Evolutionary conservation across 2,329 filamentous ascomycete genomes (phyloP).

Genomic region (Nothomitra cinnamomea): DNA sequence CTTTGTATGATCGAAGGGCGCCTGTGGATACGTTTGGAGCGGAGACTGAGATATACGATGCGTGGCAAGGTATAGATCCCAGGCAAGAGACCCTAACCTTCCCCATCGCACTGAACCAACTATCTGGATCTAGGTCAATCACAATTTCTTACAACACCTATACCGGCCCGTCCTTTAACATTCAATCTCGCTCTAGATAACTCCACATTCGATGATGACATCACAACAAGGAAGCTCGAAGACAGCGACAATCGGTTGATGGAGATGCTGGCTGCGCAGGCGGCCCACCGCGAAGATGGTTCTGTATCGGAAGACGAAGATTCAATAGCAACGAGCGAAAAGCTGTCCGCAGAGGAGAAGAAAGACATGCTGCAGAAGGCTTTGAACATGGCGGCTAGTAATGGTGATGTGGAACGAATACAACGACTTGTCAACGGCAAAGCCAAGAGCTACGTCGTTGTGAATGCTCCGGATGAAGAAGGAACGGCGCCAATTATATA

Average conservation of each 20-base stretch:
- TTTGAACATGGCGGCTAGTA: slow-evolving; percentile 89
- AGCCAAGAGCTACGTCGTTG: slow-evolving; percentile 59
- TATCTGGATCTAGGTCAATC: slow-evolving; percentile 56
- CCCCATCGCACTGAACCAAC: background rate
- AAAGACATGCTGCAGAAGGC: slow-evolving; percentile 66
- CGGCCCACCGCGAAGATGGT: slow-evolving; percentile 58
- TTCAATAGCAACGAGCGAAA: slow-evolving; percentile 56
- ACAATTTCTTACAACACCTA: slow-evolving; percentile 78
- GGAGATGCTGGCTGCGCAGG: slow-evolving; percentile 91
- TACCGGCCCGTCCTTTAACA: slow-evolving; percentile 64
- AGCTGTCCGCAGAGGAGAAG: slow-evolving; percentile 62
- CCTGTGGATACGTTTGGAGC: slow-evolving; percentile 42
- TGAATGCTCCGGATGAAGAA: slow-evolving; percentile 81
- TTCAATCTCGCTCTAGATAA: slow-evolving; percentile 80
- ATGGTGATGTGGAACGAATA: slow-evolving; percentile 76
- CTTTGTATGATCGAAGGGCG: slow-evolving; percentile 69
- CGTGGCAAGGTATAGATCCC: slow-evolving; percentile 66
- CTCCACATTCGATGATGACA: slow-evolving; percentile 51
- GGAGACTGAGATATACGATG: slow-evolving; percentile 97
- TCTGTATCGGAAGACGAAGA: slow-evolving; percentile 64
- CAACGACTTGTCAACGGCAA: slow-evolving; percentile 57
- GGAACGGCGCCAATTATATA: slow-evolving; percentile 95
- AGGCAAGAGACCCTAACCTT: too few species aligned
- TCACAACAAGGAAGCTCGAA: slow-evolving; percentile 36
- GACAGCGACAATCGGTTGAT: slow-evolving; percentile 80